Base-by-base conservation (phyloP, 257 asterid species). In the Penstemon eatonii region DNA sequence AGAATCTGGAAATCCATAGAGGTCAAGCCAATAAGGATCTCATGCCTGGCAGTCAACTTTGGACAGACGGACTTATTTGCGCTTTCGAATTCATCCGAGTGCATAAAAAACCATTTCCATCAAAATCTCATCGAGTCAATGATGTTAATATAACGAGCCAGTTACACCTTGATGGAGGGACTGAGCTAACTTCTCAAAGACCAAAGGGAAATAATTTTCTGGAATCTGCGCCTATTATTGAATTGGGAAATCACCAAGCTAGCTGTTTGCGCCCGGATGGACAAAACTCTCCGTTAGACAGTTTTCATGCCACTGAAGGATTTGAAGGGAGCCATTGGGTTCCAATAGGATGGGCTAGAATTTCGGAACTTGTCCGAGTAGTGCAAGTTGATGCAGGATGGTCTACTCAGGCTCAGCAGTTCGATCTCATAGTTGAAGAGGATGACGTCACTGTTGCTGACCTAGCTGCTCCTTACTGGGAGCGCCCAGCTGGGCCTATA, bases 381-480 rank as follows among this genome's bases (percentile, higher is more conserved):
- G 90, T 88, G 67, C 88, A 84, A 81, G 85, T 78, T 65, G 91
- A 85, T 78, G 85, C 81, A 67, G 89, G 71, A 56, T 78, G 95
- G 95, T 80, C 90, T 19, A 54, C 69, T 43, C 85, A 84, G 72
- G 51, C 69, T 43, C 85, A 84, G 72, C 83, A 81, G 37, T 66
- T 81, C 68, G 90, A 81, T 49, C 52, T 79, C 49, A 13, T 75
- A 74, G 96, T 85, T 62, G 85, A 85, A 61, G 96, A 82, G 72
- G 92, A 86, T 77, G 97, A 85, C 54, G 70, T 88, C 59, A 86
- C 96, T 50, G 98, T 92, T 77, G 96, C 98, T 7, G 97, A 90
- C 60, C 75, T 90, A 70, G 98, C 90, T 66, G 92, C 93, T 60
- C 98, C 98, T 4, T 92, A 90, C 74, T 90, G 98, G 98, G 96